Conservation (phyloP, 192 early-diverging fungal genomes). For the Coemansia sp. region DNA sequence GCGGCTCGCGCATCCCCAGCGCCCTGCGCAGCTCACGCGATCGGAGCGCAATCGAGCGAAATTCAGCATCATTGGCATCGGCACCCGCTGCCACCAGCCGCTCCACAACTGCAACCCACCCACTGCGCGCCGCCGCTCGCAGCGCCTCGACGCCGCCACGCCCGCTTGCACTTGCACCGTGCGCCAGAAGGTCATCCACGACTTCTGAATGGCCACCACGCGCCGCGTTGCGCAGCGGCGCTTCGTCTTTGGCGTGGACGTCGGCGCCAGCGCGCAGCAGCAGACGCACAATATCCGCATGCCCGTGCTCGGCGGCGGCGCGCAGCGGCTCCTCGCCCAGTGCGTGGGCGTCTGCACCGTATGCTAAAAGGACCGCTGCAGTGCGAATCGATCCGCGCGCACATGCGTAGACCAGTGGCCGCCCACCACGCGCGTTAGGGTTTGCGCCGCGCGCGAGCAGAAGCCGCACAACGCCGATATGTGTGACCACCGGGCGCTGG, state of each 20-base stretch:
- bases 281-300: constrained; percentile 15
- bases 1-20: constrained; percentile 14
- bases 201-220: constrained; percentile 27
- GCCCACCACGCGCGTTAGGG: constrained; percentile 27
- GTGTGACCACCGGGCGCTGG: not conserved
- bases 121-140: constrained; percentile 41
- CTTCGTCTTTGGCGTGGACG: constrained; percentile 12
- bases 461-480: constrained; percentile 31
- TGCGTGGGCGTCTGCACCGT: constrained; percentile 29
- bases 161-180: constrained; percentile 22
- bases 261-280: constrained; percentile 33
- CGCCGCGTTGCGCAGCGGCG: constrained; percentile 32
- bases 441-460: constrained; percentile 41
- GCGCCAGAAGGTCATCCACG: constrained; percentile 20
- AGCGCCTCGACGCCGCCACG: constrained; percentile 27
- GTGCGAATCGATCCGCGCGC: constrained; percentile 26
- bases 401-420: constrained; percentile 33
- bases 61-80: constrained; percentile 31
- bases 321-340: constrained; percentile 32
- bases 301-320: constrained; percentile 32
- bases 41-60: constrained; percentile 22
- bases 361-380: constrained; percentile 24
- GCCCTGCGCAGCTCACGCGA: constrained; percentile 26
- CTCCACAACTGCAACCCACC: constrained; percentile 38
- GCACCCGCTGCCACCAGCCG: constrained; percentile 41